phyloP scores from a whole-genome alignment of 345 rosid genomes.

The Fremontodendron californicum region DNA sequence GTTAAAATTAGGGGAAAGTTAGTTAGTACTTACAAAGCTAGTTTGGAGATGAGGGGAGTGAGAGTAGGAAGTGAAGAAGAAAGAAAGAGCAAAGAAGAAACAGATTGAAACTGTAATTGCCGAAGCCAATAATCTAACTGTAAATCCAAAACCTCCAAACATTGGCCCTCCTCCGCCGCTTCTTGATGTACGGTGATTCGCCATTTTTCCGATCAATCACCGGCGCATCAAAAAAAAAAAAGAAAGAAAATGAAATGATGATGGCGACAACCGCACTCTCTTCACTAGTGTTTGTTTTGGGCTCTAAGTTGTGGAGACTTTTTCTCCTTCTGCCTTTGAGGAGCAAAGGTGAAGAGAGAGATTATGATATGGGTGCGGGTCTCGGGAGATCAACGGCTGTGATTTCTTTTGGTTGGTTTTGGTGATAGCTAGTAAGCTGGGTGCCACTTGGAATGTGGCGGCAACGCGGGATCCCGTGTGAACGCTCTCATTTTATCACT shows the following conservation, averaged over 20 bases:
- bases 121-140: constrained; percentile 43
- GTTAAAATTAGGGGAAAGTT: neutral
- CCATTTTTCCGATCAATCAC: constrained; percentile 36
- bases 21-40: constrained; percentile 39
- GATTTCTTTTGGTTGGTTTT: neutral
- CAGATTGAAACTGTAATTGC: constrained; percentile 35
- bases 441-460: neutral
- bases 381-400: neutral
- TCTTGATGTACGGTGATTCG: constrained; percentile 32
- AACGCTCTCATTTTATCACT: too few relatives aligned
- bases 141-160: constrained; percentile 19
- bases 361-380: neutral
- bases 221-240: neutral
- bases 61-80: constrained; percentile 47
- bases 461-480: too few relatives aligned
- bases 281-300: neutral
- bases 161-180: neutral
- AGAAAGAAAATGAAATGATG: neutral
- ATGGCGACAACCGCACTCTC: neutral
- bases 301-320: neutral
- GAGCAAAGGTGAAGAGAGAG: neutral
- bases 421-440: neutral
- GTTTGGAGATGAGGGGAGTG: constrained; percentile 38
- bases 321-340: neutral
- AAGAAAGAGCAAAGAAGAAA: constrained; percentile 50